Evolutionary conservation across 2,329 filamentous ascomycete species (phyloP), one percentile per base, ranked within the genome.

Genomic region (Bertia moriformis): DNA sequence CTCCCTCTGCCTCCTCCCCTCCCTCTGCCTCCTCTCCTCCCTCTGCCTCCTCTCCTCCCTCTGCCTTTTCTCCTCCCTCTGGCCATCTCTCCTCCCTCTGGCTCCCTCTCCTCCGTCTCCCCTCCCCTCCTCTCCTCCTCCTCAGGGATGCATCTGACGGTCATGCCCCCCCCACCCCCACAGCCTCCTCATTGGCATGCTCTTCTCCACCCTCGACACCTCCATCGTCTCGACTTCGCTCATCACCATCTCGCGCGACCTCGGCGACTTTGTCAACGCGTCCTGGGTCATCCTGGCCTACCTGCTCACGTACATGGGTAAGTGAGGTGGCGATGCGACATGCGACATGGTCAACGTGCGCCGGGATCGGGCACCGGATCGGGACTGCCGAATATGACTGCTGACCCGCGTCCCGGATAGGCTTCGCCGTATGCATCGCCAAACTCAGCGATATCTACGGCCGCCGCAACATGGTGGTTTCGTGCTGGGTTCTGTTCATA

Each of bases 361-460:
- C n/a, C n/a, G n/a, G n/a, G n/a, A n/a, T n/a, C n/a, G n/a, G n/a
- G n/a, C n/a, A n/a, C n/a, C n/a, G n/a, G n/a, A n/a, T n/a, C n/a
- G n/a, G 22, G 22, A 7, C 7, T 10, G 22, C 22, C n/a, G 22
- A 27, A 10, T 7, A 27, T 27, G 22, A 27, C 17, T 36, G 5
- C 20, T 18, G 4, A 10, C 38, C 5, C 20, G 15, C 19, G 10
- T 14, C 18, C 27, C 29, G 12, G 40, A 5, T 40, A 70, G 67
- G 69, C n/a, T 71, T 73, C 38, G 66, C 71, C 3, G 64, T 73
- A 19, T 64, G 66, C 38, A 67, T 72, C 42, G 69, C 71, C n/a
- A 73, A 72, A 44, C 51, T 73, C 29, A 74, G 70, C 45, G 70
- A 75, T 47, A 68, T 75, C 14, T 73, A 72, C 40, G 71, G 71